These are phyloP conservation scores for Ogataea nakhonphanomensis DNA, from an alignment of 805 yeast species.

Conservation along the genomic window DNA sequence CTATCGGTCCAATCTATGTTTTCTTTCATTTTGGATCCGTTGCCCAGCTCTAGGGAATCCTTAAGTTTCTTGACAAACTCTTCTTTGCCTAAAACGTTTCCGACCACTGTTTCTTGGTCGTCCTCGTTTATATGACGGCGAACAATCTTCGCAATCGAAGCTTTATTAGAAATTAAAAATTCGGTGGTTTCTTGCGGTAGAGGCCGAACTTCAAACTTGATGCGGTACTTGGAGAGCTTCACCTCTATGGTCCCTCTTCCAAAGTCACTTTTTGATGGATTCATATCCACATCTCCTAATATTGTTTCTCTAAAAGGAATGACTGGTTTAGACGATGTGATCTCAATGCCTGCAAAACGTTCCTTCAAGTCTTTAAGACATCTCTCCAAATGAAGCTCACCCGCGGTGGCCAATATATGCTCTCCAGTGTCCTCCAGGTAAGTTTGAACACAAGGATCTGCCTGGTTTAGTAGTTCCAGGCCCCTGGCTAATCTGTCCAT, in stretches of 20 bases:
- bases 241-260: conserved; percentile 51
- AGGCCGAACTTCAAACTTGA: conserved; percentile 48
- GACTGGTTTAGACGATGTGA: conserved; percentile 83
- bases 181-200: conserved; percentile 48
- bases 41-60: conserved; percentile 22
- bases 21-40: conserved; percentile 20
- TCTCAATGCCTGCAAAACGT: conserved; percentile 88
- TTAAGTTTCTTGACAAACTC: conserved; percentile 35
- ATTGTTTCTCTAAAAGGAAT: conserved; percentile 93
- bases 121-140: conserved; percentile 21
- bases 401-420: conserved; percentile 90
- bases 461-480: conserved; percentile 69
- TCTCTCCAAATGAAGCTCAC: conserved; percentile 92
- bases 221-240: conserved; percentile 45
- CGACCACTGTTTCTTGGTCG: conserved; percentile 42
- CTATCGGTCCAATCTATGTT: conserved; percentile 31
- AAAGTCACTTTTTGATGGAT: conserved; percentile 43
- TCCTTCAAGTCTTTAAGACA: conserved; percentile 88
- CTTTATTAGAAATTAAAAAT: conserved; percentile 47
- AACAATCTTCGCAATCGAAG: conserved; percentile 39
- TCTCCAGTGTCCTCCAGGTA: conserved; percentile 89
- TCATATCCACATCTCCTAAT: conserved; percentile 43
- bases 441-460: conserved; percentile 94
- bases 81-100: conserved; percentile 29
- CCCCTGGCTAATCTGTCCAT: conserved; percentile 76